Conservation (phyloP, 768 basidiomycete species). For the Tulasnella sp. region DNA sequence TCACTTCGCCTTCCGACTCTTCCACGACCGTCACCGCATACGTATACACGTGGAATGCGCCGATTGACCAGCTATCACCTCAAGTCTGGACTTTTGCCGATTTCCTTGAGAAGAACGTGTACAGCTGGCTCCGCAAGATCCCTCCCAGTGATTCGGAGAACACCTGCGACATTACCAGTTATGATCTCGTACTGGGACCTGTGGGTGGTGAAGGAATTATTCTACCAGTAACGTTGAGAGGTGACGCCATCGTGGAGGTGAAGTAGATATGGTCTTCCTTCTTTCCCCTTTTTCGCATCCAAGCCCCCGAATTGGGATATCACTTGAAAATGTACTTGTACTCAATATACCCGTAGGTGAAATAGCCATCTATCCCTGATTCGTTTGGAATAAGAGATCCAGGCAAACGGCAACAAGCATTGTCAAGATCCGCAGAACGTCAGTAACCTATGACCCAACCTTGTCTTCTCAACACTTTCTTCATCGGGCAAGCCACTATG, state of each 20-base stretch:
- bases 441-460: neutral
- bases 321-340: neutral
- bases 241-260: neutral
- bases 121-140: constrained; percentile 64
- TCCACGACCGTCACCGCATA: constrained; percentile 53
- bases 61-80: constrained; percentile 52
- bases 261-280: neutral
- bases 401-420: neutral
- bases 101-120: constrained; percentile 74
- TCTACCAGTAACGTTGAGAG: neutral
- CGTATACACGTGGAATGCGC: constrained; percentile 70
- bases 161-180: constrained; percentile 54
- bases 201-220: constrained; percentile 21
- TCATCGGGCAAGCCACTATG: neutral
- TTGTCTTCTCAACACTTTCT: neutral
- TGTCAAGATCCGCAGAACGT: neutral
- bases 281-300: too few relatives aligned
- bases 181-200: constrained; percentile 45
- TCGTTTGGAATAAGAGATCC: neutral
- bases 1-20: constrained; percentile 43
- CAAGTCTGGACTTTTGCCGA: constrained; percentile 78
- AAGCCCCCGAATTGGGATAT: too few relatives aligned
- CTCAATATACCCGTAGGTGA: neutral
- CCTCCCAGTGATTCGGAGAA: constrained; percentile 48
- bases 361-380: neutral